phyloP scores from a whole-genome alignment of 345 rosid genomes.

The Bruguiera gymnorhiza region DNA sequence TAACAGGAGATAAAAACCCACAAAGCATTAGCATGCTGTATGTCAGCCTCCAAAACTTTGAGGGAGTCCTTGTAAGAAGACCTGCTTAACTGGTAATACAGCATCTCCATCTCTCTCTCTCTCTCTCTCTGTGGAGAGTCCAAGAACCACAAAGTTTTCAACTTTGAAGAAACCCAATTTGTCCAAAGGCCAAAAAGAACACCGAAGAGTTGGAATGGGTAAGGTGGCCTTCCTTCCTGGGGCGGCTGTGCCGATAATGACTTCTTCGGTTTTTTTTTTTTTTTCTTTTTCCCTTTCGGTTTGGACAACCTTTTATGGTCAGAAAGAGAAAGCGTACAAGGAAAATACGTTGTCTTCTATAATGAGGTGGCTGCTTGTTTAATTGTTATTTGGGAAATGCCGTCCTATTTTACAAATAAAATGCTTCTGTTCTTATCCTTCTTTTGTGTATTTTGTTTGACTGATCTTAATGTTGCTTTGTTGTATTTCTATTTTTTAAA shows the following conservation, averaged over 20 bases:
- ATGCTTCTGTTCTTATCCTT: conserved; percentile 14
- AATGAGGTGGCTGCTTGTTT: background rate
- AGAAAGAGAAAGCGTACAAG: conserved; percentile 4
- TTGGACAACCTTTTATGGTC: conserved; percentile 11
- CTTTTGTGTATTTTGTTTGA: too few species aligned
- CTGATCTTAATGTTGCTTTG: too few species aligned
- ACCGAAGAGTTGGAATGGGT: background rate
- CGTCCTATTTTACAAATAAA: background rate
- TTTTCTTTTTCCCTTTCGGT: background rate
- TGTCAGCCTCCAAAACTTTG: conserved; percentile 77
- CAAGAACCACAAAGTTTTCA: background rate
- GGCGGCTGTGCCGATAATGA: conserved; percentile 16
- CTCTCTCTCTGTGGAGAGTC: background rate
- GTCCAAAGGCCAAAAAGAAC: background rate
- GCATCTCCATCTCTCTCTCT: conserved; percentile 21
- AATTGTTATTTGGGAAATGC: conserved; percentile 8
- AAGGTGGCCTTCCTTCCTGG: conserved; percentile 2
- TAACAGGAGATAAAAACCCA: conserved; percentile 35
- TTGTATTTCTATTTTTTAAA: too few species aligned
- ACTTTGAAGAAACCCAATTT: conserved; percentile 8
- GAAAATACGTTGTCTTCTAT: conserved; percentile 4
- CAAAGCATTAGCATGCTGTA: conserved; percentile 85
- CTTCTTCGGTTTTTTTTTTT: background rate
- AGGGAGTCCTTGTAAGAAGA: conserved; percentile 63
- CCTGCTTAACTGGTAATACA: conserved; percentile 20